Conservation (phyloP, 805 yeast genomes). For the Komagataella ulmi region DNA sequence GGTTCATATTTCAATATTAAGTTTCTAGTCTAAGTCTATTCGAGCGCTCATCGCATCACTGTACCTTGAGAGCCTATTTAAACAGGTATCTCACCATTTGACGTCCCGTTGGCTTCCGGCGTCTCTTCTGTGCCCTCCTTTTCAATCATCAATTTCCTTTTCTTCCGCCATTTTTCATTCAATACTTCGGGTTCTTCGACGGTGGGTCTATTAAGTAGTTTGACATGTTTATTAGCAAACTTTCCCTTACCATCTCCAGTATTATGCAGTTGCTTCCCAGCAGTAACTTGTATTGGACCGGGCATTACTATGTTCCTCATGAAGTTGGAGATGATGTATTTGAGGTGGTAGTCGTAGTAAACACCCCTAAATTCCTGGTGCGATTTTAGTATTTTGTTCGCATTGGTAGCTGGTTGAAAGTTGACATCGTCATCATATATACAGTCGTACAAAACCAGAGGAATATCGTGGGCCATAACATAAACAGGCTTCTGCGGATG, state of each 20-base stretch:
- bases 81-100: background rate
- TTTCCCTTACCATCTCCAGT: conserved; percentile 74
- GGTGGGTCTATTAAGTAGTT: conserved; percentile 39
- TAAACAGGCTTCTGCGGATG: conserved; percentile 63
- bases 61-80: background rate
- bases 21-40: background rate
- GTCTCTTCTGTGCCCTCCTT: background rate
- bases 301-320: conserved; percentile 24
- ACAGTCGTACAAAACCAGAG: conserved; percentile 80
- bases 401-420: conserved; percentile 34
- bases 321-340: conserved; percentile 35
- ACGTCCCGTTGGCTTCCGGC: background rate
- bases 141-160: conserved; percentile 13
- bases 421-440: conserved; percentile 49
- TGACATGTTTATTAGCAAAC: conserved; percentile 40
- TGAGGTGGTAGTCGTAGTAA: conserved; percentile 44
- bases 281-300: conserved; percentile 17
- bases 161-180: conserved; percentile 47
- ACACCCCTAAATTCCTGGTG: conserved; percentile 31
- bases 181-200: conserved; percentile 56
- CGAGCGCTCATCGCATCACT: background rate
- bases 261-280: conserved; percentile 18
- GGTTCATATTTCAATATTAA: background rate
- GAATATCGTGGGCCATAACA: conserved; percentile 84
- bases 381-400: conserved; percentile 26